These are phyloP conservation scores for Salisapilia sapeloensis DNA, from an alignment of 352 stramenopile genomes.

Conservation along the genomic window DNA sequence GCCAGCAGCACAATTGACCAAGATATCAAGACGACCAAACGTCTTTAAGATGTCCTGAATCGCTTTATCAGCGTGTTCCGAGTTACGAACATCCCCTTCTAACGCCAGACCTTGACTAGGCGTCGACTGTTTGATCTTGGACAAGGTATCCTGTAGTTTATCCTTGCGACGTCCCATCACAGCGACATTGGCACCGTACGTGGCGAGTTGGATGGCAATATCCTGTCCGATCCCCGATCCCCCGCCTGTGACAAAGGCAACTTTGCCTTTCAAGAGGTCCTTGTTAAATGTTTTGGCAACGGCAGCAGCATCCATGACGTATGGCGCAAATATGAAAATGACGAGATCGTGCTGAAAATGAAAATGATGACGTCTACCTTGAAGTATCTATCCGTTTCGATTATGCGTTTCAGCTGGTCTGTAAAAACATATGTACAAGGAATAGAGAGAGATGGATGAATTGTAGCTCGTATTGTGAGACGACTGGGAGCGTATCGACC, in stretches of 20 bases:
- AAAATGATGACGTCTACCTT: too few relatives aligned
- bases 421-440: too few relatives aligned
- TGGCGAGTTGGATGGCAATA: slow-evolving; percentile 81
- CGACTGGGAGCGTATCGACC: too few relatives aligned
- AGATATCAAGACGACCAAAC: slow-evolving; percentile 83
- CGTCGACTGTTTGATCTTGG: slow-evolving; percentile 17
- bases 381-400: too few relatives aligned
- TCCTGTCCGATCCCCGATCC: slow-evolving; percentile 91
- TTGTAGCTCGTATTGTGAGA: too few relatives aligned
- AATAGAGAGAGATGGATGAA: too few relatives aligned
- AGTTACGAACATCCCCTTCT: slow-evolving; percentile 75
- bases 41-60: slow-evolving; percentile 55
- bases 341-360: too few relatives aligned
- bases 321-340: too few relatives aligned
- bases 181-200: slow-evolving; percentile 84
- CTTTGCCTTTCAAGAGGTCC: slow-evolving; percentile 32
- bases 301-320: slow-evolving; percentile 38
- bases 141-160: slow-evolving; percentile 80
- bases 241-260: slow-evolving; percentile 88
- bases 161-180: slow-evolving; percentile 86
- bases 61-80: slow-evolving; percentile 52
- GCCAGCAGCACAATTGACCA: slow-evolving; percentile 89
- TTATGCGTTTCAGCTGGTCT: too few relatives aligned
- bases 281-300: slow-evolving; percentile 35
- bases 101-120: slow-evolving; percentile 25